Evolutionary conservation across 306 rosid genomes (phyloP), one percentile per base, ranked within the genome.

Genomic region (Mimosa bimucronata): DNA sequence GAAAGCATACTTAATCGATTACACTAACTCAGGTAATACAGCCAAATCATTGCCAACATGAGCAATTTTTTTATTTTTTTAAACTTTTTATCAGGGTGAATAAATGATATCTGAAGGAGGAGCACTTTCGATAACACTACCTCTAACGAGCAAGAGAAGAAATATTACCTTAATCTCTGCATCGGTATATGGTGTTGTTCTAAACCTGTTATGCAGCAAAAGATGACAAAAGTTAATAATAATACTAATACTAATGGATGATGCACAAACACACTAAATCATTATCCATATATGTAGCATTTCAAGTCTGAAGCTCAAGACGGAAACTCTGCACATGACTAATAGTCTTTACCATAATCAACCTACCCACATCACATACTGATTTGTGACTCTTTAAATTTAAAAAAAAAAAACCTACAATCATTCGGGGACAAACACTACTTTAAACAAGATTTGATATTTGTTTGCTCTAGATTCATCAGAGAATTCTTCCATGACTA

Each of bases 151-250:
- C 58, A 75, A 79, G 78, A 61, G 58, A 80, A 26, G 83, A 82
- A 6, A 23, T 46, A 66, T 78, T 85, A 94, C 99, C 98, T 96
- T 96, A 60, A 96, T 90, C 88, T 96, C 98, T 55, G 89, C 90
- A 29, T 93, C 98, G 31, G 99, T 81, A 78, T 91, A 96, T 53
- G 98, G 99, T 4, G 83, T 79, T 86, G 80, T 85, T 66, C 98
- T 87, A 84, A 84, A 89, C 93, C 99, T 96, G 94, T 42, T 72
- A 38, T 83, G 42, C 80, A 80, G 23, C 15, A 68, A 80, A 82
- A 68, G 78, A 78, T 70, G 71, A 53, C 18, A 53, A 11, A 15
- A 15, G 37, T 8, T 15, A 66, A 75, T 66, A 66, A 45, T 34
- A 34, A 34, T 34, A n/a, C n/a, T 62, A 61, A 46, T 50, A 38